Base-by-base conservation (phyloP, 352 stramenopile species). In the Globisporangium orthogonon region DNA sequence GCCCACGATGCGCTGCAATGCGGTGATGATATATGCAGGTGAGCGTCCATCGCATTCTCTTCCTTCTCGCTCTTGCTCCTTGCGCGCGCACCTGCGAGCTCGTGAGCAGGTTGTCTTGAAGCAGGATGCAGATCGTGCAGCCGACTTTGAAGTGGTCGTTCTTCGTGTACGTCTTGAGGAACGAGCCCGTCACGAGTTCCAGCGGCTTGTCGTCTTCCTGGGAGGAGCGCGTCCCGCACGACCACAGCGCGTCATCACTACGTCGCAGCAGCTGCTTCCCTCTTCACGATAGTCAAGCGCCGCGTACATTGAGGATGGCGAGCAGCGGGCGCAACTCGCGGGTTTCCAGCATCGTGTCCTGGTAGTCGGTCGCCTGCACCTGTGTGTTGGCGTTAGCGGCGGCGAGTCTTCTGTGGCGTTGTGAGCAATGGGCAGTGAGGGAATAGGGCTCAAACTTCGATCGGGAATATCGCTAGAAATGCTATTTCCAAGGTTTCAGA, bases 101-200 rank as follows among this genome's bases (percentile, higher is more conserved):
- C 14, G 86, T 97, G 49, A 97, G 82, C 59, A 97, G 65, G 47
- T 97, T 96, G 71, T 96, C 89, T 58, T 91, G 76, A 15, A 96
- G 65, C 65, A 97, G 53, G 62, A 95, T 91, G 69, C 81, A 95
- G 58, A 97, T 79, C 41, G 83, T 91, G 72, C 87, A 97, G 61
- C 89, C 89, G 50, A 94, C 77, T 86, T 92, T 91, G 63, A 94
- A 94, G 66, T 94, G 84, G 66, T 92, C 84, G 56, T 90, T 94
- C 66, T 94, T 94, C 49, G 76, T 90, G 66, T 91, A 94, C 9
- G 84, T 89, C 44, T 78, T 76, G 53, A 83, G 59, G 61, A 92
- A 92, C 51, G 82, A 66, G 48, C 67, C 79, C 10, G 67, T 58
- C 29, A 94, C 84, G 57, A 86, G 73, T 55, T 94, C 84, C 41